phyloP scores from a whole-genome alignment of 495 filamentous ascomycete species.

The Hypoxylon fragiforme region DNA sequence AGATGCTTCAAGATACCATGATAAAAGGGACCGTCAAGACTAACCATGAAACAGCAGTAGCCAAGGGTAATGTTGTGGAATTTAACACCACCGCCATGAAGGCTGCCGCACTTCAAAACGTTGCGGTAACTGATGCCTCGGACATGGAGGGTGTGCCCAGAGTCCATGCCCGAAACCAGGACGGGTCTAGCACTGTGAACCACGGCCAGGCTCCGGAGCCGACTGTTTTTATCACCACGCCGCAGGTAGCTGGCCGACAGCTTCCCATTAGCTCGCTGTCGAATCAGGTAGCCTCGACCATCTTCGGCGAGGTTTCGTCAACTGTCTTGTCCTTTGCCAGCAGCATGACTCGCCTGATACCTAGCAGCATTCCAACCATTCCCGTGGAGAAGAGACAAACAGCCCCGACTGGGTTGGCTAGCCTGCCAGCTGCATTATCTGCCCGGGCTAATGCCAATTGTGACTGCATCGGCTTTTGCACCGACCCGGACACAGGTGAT shows the following conservation, averaged over 20 bases:
- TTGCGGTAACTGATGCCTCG: background rate
- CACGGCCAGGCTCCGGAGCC: background rate
- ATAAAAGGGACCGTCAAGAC: background rate
- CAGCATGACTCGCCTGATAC: background rate
- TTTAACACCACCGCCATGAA: background rate
- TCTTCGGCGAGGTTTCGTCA: background rate
- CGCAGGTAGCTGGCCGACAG: background rate
- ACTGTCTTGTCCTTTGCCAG: background rate
- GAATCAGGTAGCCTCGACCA: background rate
- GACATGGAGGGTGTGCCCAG: background rate
- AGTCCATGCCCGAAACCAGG: background rate
- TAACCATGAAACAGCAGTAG: background rate
- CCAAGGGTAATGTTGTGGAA: background rate
- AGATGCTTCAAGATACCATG: background rate
- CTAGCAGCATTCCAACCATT: background rate
- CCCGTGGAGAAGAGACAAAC: background rate
- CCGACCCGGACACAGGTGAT: background rate
- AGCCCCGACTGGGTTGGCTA: background rate
- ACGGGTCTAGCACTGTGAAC: background rate
- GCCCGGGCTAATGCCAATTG: no score
- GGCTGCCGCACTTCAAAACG: background rate
- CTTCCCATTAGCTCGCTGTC: background rate
- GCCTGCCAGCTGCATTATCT: no score
- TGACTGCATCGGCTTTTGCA: conserved; percentile 14
- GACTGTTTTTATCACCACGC: background rate